A percentile compares a stretch with the other conserved stretches of the same genome.
Conservation (phyloP, 805 yeast genomes). For the Crinitomyces ghanaensis region DNA sequence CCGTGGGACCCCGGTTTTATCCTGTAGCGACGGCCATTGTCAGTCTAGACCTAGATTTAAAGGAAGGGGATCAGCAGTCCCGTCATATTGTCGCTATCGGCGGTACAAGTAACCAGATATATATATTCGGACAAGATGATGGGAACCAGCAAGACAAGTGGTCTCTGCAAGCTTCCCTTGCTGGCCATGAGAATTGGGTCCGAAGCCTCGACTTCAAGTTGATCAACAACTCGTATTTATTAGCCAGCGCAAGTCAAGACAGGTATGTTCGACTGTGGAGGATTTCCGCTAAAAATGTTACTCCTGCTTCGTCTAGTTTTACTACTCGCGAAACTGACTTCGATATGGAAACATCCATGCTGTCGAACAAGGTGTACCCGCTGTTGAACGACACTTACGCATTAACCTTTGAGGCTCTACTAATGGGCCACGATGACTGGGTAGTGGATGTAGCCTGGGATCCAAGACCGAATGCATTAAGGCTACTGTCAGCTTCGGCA, state of each 20-base stretch:
- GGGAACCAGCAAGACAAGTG: constrained; percentile 12
- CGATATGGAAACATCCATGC: constrained; percentile 33
- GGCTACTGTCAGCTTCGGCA: constrained; percentile 74
- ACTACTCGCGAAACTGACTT: constrained; percentile 36
- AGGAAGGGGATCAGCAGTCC: no score
- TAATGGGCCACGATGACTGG: constrained; percentile 99
- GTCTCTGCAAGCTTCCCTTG: constrained; percentile 39
- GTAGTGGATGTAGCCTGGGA: constrained; percentile 79
- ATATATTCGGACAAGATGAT: constrained; percentile 31
- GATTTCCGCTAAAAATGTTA: constrained; percentile 27
- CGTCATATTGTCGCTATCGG: constrained; percentile 22
- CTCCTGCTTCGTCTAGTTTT: constrained; percentile 29
- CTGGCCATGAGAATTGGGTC: constrained; percentile 97
- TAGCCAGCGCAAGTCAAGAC: constrained; percentile 92
- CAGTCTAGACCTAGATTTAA: no score
- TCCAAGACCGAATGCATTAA: constrained; percentile 35
- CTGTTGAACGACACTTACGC: constrained; percentile 35
- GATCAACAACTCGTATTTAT: constrained; percentile 33
- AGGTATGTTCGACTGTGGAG: constrained; percentile 87
- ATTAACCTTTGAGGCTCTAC: constrained; percentile 77
- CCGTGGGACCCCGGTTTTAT: constrained; percentile 18
- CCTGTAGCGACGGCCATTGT: constrained; percentile 19
- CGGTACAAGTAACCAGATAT: constrained; percentile 33
- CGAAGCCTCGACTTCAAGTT: constrained; percentile 54
- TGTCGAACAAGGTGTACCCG: constrained; percentile 64